A percentile compares a stretch with the other conserved stretches of the same genome.
phyloP scores from a whole-genome alignment of 192 early-diverging fungal species.

The Coemansia sp. region DNA sequence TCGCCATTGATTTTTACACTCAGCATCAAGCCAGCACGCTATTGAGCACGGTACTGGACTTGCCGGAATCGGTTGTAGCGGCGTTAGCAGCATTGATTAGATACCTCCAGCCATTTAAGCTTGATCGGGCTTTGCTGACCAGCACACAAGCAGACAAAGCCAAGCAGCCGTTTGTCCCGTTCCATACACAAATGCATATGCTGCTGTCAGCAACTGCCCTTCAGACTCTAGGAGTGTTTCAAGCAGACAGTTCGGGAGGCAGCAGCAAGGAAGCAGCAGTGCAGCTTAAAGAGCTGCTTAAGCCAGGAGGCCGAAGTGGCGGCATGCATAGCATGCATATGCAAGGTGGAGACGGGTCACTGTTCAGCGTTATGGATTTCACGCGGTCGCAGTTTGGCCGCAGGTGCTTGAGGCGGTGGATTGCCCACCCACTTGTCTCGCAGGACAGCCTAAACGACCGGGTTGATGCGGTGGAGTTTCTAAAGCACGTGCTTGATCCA shows the following conservation, averaged over 20 bases:
- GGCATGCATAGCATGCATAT: slow-evolving; percentile 19
- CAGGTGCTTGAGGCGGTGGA: slow-evolving; percentile 74
- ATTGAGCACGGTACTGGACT: slow-evolving; percentile 30
- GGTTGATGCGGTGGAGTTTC: slow-evolving; percentile 78
- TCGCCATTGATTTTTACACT: slow-evolving; percentile 24
- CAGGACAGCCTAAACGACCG: slow-evolving; percentile 64
- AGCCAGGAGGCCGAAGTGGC: slow-evolving; percentile 7
- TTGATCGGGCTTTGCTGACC: slow-evolving; percentile 49
- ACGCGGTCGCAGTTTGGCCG: slow-evolving; percentile 90
- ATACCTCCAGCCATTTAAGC: slow-evolving; percentile 44
- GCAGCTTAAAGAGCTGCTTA: slow-evolving; percentile 19
- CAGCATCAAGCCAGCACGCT: slow-evolving; percentile 10
- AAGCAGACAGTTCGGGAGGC: slow-evolving; percentile 66
- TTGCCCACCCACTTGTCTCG: slow-evolving; percentile 82
- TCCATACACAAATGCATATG: slow-evolving; percentile 69
- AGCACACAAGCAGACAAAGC: slow-evolving; percentile 55
- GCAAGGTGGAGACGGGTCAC: slow-evolving; percentile 63
- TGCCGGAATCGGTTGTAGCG: slow-evolving; percentile 12
- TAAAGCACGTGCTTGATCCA: slow-evolving; percentile 56
- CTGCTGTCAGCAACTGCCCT: slow-evolving; percentile 90
- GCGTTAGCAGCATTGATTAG: slow-evolving; percentile 47
- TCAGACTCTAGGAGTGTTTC: slow-evolving; percentile 85
- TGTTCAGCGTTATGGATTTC: slow-evolving; percentile 79
- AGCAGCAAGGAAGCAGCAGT: slow-evolving; percentile 7
- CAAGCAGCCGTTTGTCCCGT: slow-evolving; percentile 73